Evolutionary conservation across 139 green algal genomes (phyloP).

Genomic region (Chlorella sp.): DNA sequence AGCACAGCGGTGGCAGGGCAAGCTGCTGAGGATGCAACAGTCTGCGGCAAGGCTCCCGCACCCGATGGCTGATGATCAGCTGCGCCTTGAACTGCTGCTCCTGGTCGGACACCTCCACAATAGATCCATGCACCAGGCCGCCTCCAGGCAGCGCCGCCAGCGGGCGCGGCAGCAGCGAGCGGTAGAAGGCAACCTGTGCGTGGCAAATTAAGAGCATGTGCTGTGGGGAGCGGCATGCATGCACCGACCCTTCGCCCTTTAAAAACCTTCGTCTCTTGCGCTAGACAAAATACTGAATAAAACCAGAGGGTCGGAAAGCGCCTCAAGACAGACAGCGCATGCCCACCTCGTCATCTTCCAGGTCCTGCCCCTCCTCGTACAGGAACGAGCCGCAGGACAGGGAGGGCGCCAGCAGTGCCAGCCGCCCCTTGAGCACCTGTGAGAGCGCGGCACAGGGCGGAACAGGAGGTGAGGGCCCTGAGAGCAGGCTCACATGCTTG

Average conservation of each 20-base stretch:
- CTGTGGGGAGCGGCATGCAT: not conserved
- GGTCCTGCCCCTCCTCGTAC: constrained; percentile 88
- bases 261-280: too few relatives aligned
- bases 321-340: too few relatives aligned
- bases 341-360: constrained; percentile 92
- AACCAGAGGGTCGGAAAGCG: too few relatives aligned
- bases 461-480: not conserved
- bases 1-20: too few relatives aligned
- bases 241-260: too few relatives aligned
- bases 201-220: not conserved
- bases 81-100: constrained; percentile 75
- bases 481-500: too few relatives aligned
- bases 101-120: constrained; percentile 82
- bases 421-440: constrained; percentile 76
- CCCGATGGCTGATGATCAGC: constrained; percentile 52
- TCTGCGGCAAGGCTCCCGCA: not conserved
- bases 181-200: constrained; percentile 42
- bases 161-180: constrained; percentile 42
- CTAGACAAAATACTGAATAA: too few relatives aligned
- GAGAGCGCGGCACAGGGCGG: not conserved
- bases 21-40: not conserved
- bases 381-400: constrained; percentile 60
- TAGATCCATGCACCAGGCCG: constrained; percentile 67
- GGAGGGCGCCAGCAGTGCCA: constrained; percentile 70
- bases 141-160: constrained; percentile 76